phyloP scores from a whole-genome alignment of 129 eudicot species.

The Lactuca sativa region DNA sequence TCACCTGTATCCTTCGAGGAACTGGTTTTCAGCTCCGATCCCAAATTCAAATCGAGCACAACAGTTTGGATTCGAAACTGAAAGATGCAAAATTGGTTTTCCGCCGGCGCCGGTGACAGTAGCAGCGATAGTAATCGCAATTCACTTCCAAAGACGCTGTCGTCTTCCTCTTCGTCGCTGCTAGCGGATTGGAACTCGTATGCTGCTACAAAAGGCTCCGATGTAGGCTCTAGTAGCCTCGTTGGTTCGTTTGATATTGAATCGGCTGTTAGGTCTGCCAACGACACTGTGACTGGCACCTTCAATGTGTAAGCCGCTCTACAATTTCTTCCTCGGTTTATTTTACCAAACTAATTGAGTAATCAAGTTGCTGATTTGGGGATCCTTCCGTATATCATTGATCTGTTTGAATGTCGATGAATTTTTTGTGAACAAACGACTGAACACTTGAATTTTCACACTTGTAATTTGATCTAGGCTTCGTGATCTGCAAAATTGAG shows the following conservation, averaged over 20 bases:
- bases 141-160: slow-evolving; percentile 31
- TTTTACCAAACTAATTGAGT: not conserved
- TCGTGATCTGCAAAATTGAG: not conserved
- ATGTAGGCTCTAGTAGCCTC: slow-evolving; percentile 33
- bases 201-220: slow-evolving; percentile 46
- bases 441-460: not conserved
- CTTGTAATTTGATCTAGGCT: slow-evolving; percentile 15
- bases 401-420: slow-evolving; percentile 17
- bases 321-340: not conserved
- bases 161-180: slow-evolving; percentile 46
- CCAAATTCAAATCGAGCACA: slow-evolving; percentile 7
- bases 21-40: slow-evolving; percentile 1
- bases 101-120: slow-evolving; percentile 28
- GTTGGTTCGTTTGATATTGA: slow-evolving; percentile 63
- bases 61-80: not conserved
- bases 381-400: not conserved
- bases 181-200: slow-evolving; percentile 84
- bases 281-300: slow-evolving; percentile 87
- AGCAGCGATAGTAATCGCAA: slow-evolving; percentile 21
- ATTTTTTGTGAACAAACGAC: not conserved
- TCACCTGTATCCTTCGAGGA: not conserved
- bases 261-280: slow-evolving; percentile 83
- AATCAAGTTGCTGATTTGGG: slow-evolving; percentile 9
- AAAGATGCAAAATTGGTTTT: slow-evolving; percentile 71
- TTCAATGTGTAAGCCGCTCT: slow-evolving; percentile 56